Base-by-base conservation (phyloP, 2,329 filamentous ascomycete genomes). In the Alternaria longipes region DNA sequence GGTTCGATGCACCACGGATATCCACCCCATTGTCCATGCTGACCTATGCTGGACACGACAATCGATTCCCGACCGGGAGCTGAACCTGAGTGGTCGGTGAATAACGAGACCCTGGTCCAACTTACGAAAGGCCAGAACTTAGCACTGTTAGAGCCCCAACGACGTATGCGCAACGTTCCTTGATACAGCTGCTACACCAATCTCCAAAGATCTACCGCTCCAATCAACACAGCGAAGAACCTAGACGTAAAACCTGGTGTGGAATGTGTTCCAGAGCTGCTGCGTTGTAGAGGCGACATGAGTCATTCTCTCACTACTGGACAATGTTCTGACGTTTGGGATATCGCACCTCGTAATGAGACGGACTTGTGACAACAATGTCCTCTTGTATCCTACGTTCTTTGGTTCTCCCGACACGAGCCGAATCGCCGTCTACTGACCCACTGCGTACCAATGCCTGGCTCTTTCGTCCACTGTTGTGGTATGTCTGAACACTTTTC, bases 241-340 rank as follows among this genome's bases (percentile, higher is more conserved):
- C 14, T 12, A 1, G 11, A 16, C 20, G 8, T 8, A 36, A 36
- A 9, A 2, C 4, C 7, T 22, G 8, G 7, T 34, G 18, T 8
- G 7, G 16, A 1, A 34, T 4, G 7, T 22, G 0, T 34, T 0
- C 4, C 18, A 7, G n/a, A 20, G 38, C 12, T n/a, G n/a, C 18
- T 2, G 16, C 34, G 34, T n/a, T 4, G 30, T 22, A 20, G 12
- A 9, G 1, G 18, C 12, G 30, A 32, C 12, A 49, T 3, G 3
- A 14, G 0, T 18, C 49, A 11, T 38, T 40, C 4, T 16, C 24
- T 52, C 22, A 52, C 34, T 28, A 22, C 22, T 40, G 34, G 20
- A 40, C 22, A 16, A 52, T 40, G 24, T 52, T 52, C 49, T 40
- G 32, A n/a, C 49, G 20, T 28, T 41, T 41, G 8, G 49, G 49